These are phyloP conservation scores for Anethum foeniculum DNA, from an alignment of 140 eudicot genomes.

Conservation along the genomic window DNA sequence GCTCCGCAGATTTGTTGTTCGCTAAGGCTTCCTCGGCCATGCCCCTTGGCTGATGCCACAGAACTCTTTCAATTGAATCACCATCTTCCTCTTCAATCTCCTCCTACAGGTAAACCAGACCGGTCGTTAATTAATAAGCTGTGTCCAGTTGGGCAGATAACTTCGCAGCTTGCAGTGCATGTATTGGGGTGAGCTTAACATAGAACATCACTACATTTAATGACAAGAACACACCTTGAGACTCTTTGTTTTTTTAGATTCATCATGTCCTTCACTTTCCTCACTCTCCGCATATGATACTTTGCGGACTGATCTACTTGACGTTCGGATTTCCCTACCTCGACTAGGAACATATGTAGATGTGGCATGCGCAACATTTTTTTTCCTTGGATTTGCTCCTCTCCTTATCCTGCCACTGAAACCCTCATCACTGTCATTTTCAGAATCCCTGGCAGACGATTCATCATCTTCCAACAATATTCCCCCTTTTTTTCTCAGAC, in stretches of 20 bases:
- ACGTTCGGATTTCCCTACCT: slow-evolving; percentile 64
- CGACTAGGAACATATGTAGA: slow-evolving; percentile 37
- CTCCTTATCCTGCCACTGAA: slow-evolving; percentile 40
- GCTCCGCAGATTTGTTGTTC: slow-evolving; percentile 62
- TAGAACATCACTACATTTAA: neutral
- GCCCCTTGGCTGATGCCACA: slow-evolving; percentile 99
- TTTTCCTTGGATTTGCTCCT: slow-evolving; percentile 37
- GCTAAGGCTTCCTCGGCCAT: slow-evolving; percentile 76
- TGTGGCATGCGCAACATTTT: slow-evolving; percentile 34
- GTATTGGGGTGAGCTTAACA: neutral
- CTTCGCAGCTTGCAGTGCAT: slow-evolving; percentile 2
- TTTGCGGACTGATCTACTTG: slow-evolving; percentile 78
- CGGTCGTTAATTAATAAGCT: neutral
- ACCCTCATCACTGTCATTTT: slow-evolving; percentile 55
- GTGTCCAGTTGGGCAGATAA: neutral
- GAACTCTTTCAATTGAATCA: slow-evolving; percentile 84
- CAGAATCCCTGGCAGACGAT: slow-evolving; percentile 64
- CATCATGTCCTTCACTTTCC: slow-evolving; percentile 85
- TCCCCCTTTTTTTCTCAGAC: slow-evolving; percentile 60
- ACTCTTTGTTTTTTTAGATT: slow-evolving; percentile 55
- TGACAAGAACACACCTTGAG: slow-evolving; percentile 49
- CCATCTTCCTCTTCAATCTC: slow-evolving; percentile 90
- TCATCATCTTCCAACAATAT: slow-evolving; percentile 57
- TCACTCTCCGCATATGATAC: slow-evolving; percentile 94
- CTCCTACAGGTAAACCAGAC: slow-evolving; percentile 38